These are phyloP conservation scores for Sesbania bispinosa DNA, from an alignment of 306 rosid genomes.

Conservation along the genomic window DNA sequence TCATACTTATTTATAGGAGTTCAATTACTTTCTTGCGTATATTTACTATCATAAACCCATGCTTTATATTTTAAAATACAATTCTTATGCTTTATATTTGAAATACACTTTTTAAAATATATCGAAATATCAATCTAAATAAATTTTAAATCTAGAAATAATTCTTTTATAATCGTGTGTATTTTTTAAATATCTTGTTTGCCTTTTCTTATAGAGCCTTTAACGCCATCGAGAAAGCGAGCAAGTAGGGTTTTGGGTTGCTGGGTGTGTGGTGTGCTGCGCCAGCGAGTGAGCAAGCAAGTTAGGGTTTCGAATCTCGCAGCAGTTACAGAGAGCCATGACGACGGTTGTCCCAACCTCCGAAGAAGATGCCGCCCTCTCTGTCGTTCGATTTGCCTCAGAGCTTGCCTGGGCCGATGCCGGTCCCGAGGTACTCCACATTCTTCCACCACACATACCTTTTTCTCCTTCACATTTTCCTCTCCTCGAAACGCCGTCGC, in stretches of 20 bases:
- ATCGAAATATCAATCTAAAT: too few relatives aligned
- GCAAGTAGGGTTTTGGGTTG: slow-evolving; percentile 43
- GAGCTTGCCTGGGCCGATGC: slow-evolving; percentile 98
- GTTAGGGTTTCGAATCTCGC: slow-evolving; percentile 33
- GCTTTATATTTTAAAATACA: too few relatives aligned
- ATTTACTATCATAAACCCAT: too few relatives aligned
- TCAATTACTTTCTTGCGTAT: too few relatives aligned
- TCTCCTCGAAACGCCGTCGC: neutral
- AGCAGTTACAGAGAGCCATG: slow-evolving; percentile 47
- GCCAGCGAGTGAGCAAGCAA: slow-evolving; percentile 2
- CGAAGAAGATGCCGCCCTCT: slow-evolving; percentile 81
- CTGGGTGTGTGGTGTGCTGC: neutral
- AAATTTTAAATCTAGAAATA: too few relatives aligned
- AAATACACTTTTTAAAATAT: too few relatives aligned
- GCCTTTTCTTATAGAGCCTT: too few relatives aligned
- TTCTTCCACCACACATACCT: neutral
- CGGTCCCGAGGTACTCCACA: slow-evolving; percentile 62
- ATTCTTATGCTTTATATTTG: too few relatives aligned
- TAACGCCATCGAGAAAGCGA: neutral
- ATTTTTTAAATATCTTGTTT: too few relatives aligned
- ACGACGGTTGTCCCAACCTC: slow-evolving; percentile 87
- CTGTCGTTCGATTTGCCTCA: slow-evolving; percentile 74
- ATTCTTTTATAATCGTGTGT: too few relatives aligned
- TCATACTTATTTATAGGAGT: too few relatives aligned
- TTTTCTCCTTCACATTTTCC: neutral